Conservation (phyloP, 2,329 filamentous ascomycete species). For the Colletotrichum sp. region DNA sequence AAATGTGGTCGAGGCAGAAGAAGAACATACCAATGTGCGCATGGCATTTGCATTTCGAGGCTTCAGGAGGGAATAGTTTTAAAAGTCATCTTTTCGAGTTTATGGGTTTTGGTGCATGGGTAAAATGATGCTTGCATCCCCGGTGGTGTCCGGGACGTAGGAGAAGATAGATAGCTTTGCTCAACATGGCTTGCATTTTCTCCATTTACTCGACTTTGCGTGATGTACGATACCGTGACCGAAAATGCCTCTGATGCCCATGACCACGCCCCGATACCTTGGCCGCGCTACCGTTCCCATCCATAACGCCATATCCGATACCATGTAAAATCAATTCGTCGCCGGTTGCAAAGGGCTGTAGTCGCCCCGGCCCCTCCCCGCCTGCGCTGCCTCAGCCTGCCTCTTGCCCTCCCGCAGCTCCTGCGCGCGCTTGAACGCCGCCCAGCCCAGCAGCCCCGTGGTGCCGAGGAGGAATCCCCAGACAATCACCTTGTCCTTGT, state of each 20-base stretch:
- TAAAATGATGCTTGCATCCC: slow-evolving; percentile 2
- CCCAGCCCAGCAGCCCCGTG: slow-evolving; percentile 64
- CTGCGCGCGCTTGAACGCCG: slow-evolving; percentile 54
- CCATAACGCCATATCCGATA: neutral
- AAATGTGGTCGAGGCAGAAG: neutral
- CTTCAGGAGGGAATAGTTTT: neutral
- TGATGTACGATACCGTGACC: neutral
- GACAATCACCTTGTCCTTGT: slow-evolving; percentile 71
- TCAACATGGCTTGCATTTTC: neutral
- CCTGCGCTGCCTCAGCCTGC: neutral
- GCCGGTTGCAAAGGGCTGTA: neutral
- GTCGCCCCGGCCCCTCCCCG: slow-evolving; percentile 16
- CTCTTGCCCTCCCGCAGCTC: slow-evolving; percentile 40
- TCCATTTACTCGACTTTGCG: neutral
- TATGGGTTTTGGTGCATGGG: slow-evolving; percentile 7
- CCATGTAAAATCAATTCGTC: neutral
- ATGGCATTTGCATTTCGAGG: slow-evolving; percentile 12
- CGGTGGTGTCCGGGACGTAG: neutral
- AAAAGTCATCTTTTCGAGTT: neutral
- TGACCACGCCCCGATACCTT: fast-evolving
- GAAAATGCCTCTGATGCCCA: neutral
- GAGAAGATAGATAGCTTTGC: neutral
- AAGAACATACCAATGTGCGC: neutral
- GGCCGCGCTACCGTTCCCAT: neutral
- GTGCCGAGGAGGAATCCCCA: slow-evolving; percentile 68